These are phyloP conservation scores for Senna siamea DNA, from an alignment of 306 rosid species.

Conservation along the genomic window DNA sequence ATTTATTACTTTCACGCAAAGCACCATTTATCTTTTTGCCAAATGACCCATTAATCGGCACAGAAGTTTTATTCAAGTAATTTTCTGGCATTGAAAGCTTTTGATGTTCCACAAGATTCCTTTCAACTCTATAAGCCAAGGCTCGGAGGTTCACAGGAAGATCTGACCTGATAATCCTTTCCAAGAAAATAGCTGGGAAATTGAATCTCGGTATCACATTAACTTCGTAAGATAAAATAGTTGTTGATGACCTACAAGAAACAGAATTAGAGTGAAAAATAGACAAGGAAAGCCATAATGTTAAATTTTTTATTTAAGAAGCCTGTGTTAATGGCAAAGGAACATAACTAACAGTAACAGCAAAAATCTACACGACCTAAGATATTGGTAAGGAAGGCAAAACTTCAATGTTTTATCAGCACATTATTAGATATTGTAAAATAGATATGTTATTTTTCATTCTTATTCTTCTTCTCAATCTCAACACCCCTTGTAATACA, in stretches of 20 bases:
- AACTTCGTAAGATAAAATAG: conserved; percentile 79
- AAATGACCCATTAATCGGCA: conserved; percentile 37
- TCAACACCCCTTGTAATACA: not conserved
- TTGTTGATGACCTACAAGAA: conserved; percentile 69
- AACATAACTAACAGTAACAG: not conserved
- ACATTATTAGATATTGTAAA: not conserved
- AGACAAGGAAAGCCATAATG: conserved; percentile 17
- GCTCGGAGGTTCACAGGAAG: conserved; percentile 94
- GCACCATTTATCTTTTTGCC: conserved; percentile 43
- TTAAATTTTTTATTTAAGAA: not conserved
- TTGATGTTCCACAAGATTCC: conserved; percentile 44
- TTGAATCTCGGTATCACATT: conserved; percentile 93
- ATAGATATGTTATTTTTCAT: not conserved
- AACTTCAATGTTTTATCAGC: conserved; percentile 12
- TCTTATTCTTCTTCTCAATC: not conserved
- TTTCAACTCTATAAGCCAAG: conserved; percentile 80
- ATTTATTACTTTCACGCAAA: conserved; percentile 50
- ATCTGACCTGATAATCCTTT: conserved; percentile 90
- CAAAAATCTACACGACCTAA: conserved; percentile 3
- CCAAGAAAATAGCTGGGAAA: conserved; percentile 90
- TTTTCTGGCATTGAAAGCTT: conserved; percentile 33
- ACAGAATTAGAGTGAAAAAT: conserved; percentile 26
- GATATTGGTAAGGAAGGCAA: conserved; percentile 9
- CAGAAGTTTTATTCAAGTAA: conserved; percentile 23
- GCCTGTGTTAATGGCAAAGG: conserved; percentile 11